Evolutionary conservation across 2,329 filamentous ascomycete species (phyloP), one percentile per base, ranked within the genome.

Genomic region (Didymella keratinophila): DNA sequence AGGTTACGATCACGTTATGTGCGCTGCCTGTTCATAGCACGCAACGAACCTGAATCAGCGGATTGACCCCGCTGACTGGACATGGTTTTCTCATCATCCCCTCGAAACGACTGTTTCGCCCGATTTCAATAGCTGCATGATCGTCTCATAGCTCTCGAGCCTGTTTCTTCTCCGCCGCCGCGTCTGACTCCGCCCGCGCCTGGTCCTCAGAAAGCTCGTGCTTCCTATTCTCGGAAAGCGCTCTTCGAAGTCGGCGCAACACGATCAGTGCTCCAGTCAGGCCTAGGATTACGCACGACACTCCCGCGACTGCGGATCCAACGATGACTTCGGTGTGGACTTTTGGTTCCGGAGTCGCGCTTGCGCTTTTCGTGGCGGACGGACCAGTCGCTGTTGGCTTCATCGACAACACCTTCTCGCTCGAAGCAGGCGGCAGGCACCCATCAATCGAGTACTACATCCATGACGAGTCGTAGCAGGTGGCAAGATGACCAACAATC

Each of bases 391-490:
- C 39, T 9, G 55, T 39, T 46, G 51, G 50, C 18, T 34, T 32
- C 3, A 32, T 27, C 2, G 23, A 18, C 7, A 18, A 20, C 11
- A 37, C 32, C 23, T 21, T 43, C 4, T 52, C 30, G 11, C 56
- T 50, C 3, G 64, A 62, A 3, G 18, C 44, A 14, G 65, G 65
- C 1, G 49, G 51, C 4, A 62, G 36, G 43, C 70, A 72, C 2
- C 62, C 58, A 30, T 72, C 69, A 21, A 73, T 68, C 32, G 69
- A 71, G 51, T 70, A 73, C 34, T 71, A 72, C 8, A 59, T 52
- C 69, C 69, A 73, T 6, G 67, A 64, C 2, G 68, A 57, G 42
- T 69, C 69, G 51, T 72, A 73, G 55, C 71, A 73, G 10, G 52
- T 62, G 4, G 62, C 66, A 11, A 70, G 46, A 9, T 66, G 60